Evolutionary conservation across 441 rosid genomes (phyloP).

Genomic region (Aquilaria agallochum): DNA sequence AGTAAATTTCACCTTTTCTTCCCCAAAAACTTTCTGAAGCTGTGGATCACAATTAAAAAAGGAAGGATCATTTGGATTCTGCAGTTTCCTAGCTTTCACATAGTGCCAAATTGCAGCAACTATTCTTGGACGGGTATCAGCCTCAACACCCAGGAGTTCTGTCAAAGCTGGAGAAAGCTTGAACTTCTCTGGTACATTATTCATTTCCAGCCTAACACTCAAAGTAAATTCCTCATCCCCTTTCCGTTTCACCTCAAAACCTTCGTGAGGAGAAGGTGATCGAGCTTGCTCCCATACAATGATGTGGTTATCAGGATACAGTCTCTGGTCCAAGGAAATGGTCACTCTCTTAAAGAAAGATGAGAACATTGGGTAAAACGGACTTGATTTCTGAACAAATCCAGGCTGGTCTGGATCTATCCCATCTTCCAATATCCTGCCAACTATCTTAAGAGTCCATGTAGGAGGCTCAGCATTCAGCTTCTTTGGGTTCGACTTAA

Average conservation of each 20-base stretch:
- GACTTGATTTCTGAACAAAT: constrained; percentile 54
- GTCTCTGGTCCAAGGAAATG: constrained; percentile 78
- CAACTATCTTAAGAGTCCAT: constrained; percentile 90
- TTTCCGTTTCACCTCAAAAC: constrained; percentile 95
- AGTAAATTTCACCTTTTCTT: constrained; percentile 81
- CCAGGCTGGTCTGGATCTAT: constrained; percentile 84
- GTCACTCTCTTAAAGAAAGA: constrained; percentile 89
- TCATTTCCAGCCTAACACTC: constrained; percentile 81
- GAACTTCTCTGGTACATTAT: constrained; percentile 81
- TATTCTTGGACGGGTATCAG: constrained; percentile 86
- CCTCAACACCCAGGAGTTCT: constrained; percentile 94
- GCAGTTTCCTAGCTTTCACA: constrained; percentile 90
- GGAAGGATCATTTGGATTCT: constrained; percentile 85
- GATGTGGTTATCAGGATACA: constrained; percentile 78
- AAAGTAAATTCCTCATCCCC: constrained; percentile 88
- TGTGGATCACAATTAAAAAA: constrained; percentile 80
- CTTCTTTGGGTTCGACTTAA: constrained; percentile 56
- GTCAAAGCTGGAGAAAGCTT: constrained; percentile 82
- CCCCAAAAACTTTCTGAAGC: constrained; percentile 86
- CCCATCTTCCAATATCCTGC: constrained; percentile 91
- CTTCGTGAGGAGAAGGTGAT: constrained; percentile 86
- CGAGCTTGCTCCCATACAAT: constrained; percentile 90
- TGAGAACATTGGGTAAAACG: constrained; percentile 71
- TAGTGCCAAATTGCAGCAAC: constrained; percentile 95
- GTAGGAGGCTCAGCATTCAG: constrained; percentile 81